Percentiles rank a stretch among this genome's conserved stretches.
phyloP scores from a whole-genome alignment of 371 early-diverging fungal genomes.

The Mortierella sp. region DNA sequence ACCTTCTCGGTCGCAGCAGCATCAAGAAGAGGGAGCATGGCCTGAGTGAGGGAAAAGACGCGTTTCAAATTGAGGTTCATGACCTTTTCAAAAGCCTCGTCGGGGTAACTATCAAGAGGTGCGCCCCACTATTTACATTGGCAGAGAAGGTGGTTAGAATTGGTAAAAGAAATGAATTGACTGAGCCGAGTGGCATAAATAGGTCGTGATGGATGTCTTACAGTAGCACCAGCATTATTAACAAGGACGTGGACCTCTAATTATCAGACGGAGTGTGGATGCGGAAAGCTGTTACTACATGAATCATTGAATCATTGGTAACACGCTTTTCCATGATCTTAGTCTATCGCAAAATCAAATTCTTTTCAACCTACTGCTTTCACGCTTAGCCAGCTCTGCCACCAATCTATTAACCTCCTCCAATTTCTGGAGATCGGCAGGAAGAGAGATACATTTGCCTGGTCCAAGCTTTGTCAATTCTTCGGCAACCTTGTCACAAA shows the following conservation, averaged over 20 bases:
- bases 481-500: constrained; percentile 74
- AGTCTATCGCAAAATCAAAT: not conserved
- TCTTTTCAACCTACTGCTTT: constrained; percentile 65
- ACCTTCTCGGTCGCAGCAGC: constrained; percentile 67
- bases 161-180: not conserved
- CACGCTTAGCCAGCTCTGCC: constrained; percentile 67
- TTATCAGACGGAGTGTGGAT: not conserved
- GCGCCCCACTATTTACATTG: constrained; percentile 67
- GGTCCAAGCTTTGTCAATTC: constrained; percentile 74
- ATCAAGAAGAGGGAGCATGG: constrained; percentile 82
- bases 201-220: constrained; percentile 14
- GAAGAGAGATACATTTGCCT: constrained; percentile 79
- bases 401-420: constrained; percentile 74
- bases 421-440: constrained; percentile 81
- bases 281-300: not conserved
- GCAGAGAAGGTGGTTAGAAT: not conserved
- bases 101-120: constrained; percentile 73
- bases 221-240: constrained; percentile 90
- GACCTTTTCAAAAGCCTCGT: constrained; percentile 80
- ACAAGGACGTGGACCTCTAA: constrained; percentile 85
- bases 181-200: not conserved
- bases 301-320: not conserved
- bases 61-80: constrained; percentile 92
- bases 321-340: not conserved
- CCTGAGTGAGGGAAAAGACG: constrained; percentile 86